Base-by-base conservation (phyloP, 345 rosid species). In the Tarenaya hassleriana region DNA sequence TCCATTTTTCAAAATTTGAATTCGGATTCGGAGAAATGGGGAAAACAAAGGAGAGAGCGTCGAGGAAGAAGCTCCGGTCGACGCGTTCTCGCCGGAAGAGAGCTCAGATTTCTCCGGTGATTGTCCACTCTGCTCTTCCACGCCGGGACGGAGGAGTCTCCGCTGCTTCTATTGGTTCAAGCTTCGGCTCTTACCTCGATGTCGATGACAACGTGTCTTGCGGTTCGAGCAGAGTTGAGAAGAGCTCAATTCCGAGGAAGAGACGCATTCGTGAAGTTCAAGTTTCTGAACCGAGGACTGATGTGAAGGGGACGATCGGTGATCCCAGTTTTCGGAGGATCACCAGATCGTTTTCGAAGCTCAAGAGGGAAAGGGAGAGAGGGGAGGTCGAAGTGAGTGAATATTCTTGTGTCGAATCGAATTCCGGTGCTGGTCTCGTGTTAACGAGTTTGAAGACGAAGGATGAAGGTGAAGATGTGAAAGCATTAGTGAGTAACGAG, bases 51-150 rank as follows among this genome's bases (percentile, higher is more conserved):
- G 66, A 56, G 60, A 62, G 58, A 52, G 49, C 60, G 57, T 41
- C 61, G 54, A 57, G 64, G 41, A 75, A 63, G 77, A 83, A 77
- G 72, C 69, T 69, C 60, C 77, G 84, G 0, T 77, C 90, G 41
- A 73, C 68, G 56, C 77, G 60, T 27, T 67, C 75, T 19, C 84
- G 73, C 53, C 61, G 71, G 55, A 71, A 67, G 52, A 77, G 78
- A 45, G 56, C 69, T 17, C 69, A 67, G 34, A 58, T 77, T 51
- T 68, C 77, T 64, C 75, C 83, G 4, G 31, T 68, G 32, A 18
- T 56, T 8, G 15, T 56, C 35, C 40, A 54, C 10, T 16, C 66
- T 47, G 51, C 69, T 56, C 50, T 29, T 16, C 11, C 11, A 10
- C 31, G 10, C 15, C 60, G 33, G 10, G 57, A 50, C 34, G 34